phyloP scores from a whole-genome alignment of 805 yeast genomes.

The Starmerella floricola region DNA sequence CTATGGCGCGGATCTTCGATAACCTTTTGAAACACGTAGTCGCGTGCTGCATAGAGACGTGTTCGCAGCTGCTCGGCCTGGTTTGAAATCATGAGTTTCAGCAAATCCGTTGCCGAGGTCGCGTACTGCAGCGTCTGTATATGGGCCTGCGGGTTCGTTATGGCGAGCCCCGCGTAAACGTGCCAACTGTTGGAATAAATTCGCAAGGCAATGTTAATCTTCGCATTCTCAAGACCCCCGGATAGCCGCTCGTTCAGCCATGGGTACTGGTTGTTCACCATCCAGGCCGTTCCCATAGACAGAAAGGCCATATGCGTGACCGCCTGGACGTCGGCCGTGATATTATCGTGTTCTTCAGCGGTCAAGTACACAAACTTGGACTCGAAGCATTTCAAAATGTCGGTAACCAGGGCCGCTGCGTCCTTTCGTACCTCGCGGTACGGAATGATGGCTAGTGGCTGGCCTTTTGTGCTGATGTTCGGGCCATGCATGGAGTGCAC shows the following conservation, averaged over 20 bases:
- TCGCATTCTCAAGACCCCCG: constrained; percentile 94
- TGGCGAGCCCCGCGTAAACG: constrained; percentile 94
- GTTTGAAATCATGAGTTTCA: constrained; percentile 68
- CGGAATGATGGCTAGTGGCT: constrained; percentile 76
- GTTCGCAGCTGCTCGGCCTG: constrained; percentile 44
- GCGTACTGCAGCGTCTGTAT: constrained; percentile 84
- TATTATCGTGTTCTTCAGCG: constrained; percentile 83
- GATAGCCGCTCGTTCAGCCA: constrained; percentile 76
- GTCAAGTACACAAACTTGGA: constrained; percentile 67
- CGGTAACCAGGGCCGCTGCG: constrained; percentile 48
- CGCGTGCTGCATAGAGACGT: constrained; percentile 54
- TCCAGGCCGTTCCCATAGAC: constrained; percentile 97
- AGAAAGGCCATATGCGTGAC: constrained; percentile 96
- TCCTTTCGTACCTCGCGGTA: constrained; percentile 49
- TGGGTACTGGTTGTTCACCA: constrained; percentile 66
- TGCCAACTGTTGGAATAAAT: constrained; percentile 94
- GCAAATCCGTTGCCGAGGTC: constrained; percentile 67
- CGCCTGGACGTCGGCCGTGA: constrained; percentile 97
- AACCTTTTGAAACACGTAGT: constrained; percentile 63
- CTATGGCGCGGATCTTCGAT: constrained; percentile 38
- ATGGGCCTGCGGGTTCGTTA: constrained; percentile 90
- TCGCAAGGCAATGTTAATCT: constrained; percentile 80
- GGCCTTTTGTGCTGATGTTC: constrained; percentile 73
- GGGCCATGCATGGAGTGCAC: constrained; percentile 95
- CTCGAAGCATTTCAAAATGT: constrained; percentile 56